Base-by-base conservation (phyloP, 2,329 filamentous ascomycete species). In the Metarhizium guizhouense region DNA sequence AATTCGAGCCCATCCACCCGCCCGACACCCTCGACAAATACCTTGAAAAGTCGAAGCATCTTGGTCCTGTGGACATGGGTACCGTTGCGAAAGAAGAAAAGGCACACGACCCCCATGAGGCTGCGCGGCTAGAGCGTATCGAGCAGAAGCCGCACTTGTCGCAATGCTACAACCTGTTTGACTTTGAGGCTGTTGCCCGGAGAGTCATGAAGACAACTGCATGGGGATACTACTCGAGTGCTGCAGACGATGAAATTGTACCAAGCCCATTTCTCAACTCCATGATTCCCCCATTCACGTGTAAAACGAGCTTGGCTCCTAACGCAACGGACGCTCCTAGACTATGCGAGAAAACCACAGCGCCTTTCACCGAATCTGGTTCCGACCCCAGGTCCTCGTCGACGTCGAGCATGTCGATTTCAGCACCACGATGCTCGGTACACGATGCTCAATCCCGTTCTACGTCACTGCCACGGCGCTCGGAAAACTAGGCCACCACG, bases 191-290 rank as follows among this genome's bases (percentile, higher is more conserved):
- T 3, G 93, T 97, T 40, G 94, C 94, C 5, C 85, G 87, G 64
- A 79, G 84, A 43, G 84, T 95, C 56, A 96, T 97, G 93, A 96
- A 95, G 81, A 95, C 88, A 76, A 87, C 86, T 1, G 93, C 93
- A 0, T 99, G 94, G 94, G 94, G 88, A 30, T 99, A 99, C 75
- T 99, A 99, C 72, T 96, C 90, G 1, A 94, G 88, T 67, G 93
- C 90, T 56, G 90, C 93, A 0, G 73, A 75, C 34, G 73, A 75
- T 56, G 73, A 75, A 62, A 75, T 75, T 61, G 72, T 74, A 59
- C 50, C 68, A 57, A 18, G 14, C 29, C 11, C 34, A 32, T 47
- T 48, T 30, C 38, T n/a, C n/a, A n/a, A n/a, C n/a, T n/a, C n/a
- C n/a, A n/a, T n/a, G n/a, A n/a, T n/a, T n/a, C n/a, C n/a, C 51